phyloP scores from a whole-genome alignment of 176 grass and related monocot species.

The Ampelocalamus luodianensis region DNA sequence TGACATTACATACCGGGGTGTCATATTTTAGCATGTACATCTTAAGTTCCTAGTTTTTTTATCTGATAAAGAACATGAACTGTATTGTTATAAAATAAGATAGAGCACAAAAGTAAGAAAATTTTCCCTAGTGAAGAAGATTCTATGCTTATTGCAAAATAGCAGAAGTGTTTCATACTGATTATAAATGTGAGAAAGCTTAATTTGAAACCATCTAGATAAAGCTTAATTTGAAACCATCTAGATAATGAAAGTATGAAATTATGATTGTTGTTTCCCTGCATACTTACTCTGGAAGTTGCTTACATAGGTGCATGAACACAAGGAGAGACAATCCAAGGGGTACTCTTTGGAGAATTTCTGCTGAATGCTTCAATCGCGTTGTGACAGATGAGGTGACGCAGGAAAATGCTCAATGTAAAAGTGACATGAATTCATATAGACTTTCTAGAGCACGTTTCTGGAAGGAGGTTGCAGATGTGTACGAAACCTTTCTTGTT shows the following conservation, averaged over 20 bases:
- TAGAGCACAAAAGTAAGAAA: slow-evolving; percentile 7
- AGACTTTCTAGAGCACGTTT: slow-evolving; percentile 74
- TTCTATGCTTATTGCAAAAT: slow-evolving; percentile 31
- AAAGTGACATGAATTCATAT: slow-evolving; percentile 64
- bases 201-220: slow-evolving; percentile 35
- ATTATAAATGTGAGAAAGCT: slow-evolving; percentile 33
- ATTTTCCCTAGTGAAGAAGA: slow-evolving; percentile 29
- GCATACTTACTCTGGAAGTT: slow-evolving; percentile 40
- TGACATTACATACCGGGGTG: neutral
- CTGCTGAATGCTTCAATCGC: slow-evolving; percentile 86
- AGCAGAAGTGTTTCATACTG: slow-evolving; percentile 20
- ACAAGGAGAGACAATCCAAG: slow-evolving; percentile 98
- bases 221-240: slow-evolving; percentile 34
- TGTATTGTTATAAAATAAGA: neutral
- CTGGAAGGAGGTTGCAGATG: slow-evolving; percentile 96
- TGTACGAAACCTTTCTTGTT: slow-evolving; percentile 98
- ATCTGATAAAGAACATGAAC: neutral
- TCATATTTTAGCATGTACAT: slow-evolving; percentile 21
- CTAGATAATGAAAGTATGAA: neutral
- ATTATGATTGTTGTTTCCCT: slow-evolving; percentile 34
- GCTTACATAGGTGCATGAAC: slow-evolving; percentile 84
- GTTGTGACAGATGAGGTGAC: slow-evolving; percentile 73
- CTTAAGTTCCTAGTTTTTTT: neutral
- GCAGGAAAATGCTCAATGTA: slow-evolving; percentile 50
- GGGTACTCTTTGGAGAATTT: slow-evolving; percentile 91